Percentiles rank a stretch among this genome's conserved stretches.
phyloP scores from a whole-genome alignment of 1,284 basidiomycete genomes.

The Ganoderma lucidum region DNA sequence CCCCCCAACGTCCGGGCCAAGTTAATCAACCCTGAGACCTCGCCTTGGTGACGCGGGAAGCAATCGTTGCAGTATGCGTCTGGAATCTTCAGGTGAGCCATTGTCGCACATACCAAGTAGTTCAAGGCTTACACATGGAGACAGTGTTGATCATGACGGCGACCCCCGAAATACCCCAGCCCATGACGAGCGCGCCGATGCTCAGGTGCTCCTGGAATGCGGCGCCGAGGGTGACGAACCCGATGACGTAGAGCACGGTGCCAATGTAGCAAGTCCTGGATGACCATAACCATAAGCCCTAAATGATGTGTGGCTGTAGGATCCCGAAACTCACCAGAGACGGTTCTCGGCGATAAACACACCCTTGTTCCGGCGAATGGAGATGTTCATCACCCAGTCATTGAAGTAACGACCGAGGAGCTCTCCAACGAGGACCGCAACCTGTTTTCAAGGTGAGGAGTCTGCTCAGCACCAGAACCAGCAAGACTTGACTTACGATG shows the following conservation, averaged over 20 bases:
- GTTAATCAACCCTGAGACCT: constrained; percentile 67
- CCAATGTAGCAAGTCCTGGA: constrained; percentile 71
- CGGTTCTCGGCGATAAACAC: constrained; percentile 78
- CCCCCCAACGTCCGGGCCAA: constrained; percentile 64
- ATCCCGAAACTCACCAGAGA: constrained; percentile 59
- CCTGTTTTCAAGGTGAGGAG: constrained; percentile 43
- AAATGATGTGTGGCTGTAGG: neutral
- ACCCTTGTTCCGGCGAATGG: constrained; percentile 66
- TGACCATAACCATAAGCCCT: neutral
- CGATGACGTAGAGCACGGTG: constrained; percentile 67
- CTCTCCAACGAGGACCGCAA: constrained; percentile 74
- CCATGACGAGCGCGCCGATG: constrained; percentile 64
- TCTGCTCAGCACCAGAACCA: neutral
- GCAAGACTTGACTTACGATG: constrained; percentile 50
- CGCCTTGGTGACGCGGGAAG: constrained; percentile 55
- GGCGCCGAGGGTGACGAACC: constrained; percentile 68
- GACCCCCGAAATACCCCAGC: constrained; percentile 71
- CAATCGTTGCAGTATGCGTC: constrained; percentile 61
- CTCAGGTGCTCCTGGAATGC: constrained; percentile 65
- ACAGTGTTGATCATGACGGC: constrained; percentile 73
- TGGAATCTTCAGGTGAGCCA: constrained; percentile 32
- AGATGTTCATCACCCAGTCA: constrained; percentile 69
- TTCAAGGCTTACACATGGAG: constrained; percentile 56
- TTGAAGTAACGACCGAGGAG: constrained; percentile 71
- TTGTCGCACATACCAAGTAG: neutral